These are phyloP conservation scores for Stipa capillata DNA, from an alignment of 176 grass and related monocot genomes.

Conservation along the genomic window DNA sequence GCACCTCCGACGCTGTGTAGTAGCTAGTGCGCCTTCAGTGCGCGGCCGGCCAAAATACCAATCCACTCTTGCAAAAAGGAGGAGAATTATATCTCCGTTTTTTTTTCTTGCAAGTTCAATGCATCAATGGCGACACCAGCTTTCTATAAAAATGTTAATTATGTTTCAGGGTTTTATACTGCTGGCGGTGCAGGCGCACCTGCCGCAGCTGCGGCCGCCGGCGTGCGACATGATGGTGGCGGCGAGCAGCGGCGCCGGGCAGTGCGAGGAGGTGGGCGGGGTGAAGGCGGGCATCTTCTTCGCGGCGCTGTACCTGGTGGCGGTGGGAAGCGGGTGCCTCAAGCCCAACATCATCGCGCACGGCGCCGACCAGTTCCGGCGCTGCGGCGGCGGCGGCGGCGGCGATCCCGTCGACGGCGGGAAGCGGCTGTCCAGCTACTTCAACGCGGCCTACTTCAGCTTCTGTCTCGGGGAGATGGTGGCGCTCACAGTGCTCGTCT, in stretches of 20 bases:
- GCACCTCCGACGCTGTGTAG: neutral
- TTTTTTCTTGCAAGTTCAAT: neutral
- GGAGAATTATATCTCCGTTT: neutral
- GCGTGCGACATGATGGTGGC: constrained; percentile 63
- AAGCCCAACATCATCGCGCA: constrained; percentile 91
- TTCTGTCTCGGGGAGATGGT: constrained; percentile 83
- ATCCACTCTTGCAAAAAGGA: constrained; percentile 1
- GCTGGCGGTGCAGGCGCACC: constrained; percentile 69
- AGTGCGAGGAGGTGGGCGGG: constrained; percentile 48
- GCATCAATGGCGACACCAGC: constrained; percentile 1
- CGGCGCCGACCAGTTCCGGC: constrained; percentile 65
- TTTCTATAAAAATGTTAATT: neutral
- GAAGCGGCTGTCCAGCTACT: constrained; percentile 69
- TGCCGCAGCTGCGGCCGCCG: constrained; percentile 71
- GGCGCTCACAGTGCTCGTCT: constrained; percentile 73
- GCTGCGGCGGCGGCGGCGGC: constrained; percentile 11
- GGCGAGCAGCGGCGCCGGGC: neutral
- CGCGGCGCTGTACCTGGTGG: constrained; percentile 77
- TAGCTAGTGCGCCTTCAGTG: constrained; percentile 47
- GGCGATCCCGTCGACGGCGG: neutral
- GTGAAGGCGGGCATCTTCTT: constrained; percentile 67
- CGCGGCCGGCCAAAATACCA: constrained; percentile 15
- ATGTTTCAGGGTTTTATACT: constrained; percentile 69
- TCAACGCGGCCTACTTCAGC: constrained; percentile 90
- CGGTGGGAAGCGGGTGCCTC: constrained; percentile 77